Evolutionary conservation across 495 filamentous ascomycete species (phyloP).

Genomic region (Rhypophila decipiens): DNA sequence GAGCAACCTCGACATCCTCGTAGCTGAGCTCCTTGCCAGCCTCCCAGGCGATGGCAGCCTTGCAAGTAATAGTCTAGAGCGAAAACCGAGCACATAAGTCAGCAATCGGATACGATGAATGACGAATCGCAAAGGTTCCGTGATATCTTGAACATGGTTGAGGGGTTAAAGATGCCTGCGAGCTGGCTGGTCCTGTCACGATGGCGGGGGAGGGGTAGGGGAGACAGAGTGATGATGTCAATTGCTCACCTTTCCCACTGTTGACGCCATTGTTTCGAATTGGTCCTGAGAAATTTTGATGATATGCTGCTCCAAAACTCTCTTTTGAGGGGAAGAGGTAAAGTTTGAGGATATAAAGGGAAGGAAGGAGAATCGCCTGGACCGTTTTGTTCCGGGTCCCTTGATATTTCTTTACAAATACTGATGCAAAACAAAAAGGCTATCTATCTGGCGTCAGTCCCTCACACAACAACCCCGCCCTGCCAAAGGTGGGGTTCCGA

Average conservation of each 20-base stretch:
- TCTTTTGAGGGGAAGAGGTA: no score
- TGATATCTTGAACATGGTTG: not conserved
- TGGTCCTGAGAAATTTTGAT: not conserved
- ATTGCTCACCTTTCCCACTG: constrained; percentile 41
- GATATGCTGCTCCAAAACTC: no score
- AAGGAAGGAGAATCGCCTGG: not conserved
- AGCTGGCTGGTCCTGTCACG: no score
- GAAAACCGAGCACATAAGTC: not conserved
- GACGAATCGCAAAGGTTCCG: not conserved
- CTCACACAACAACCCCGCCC: not conserved
- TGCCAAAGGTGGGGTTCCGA: constrained; percentile 17
- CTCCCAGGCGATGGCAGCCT: constrained; percentile 96
- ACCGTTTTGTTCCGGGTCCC: not conserved
- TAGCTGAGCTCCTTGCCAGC: constrained; percentile 81
- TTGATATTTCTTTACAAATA: not conserved
- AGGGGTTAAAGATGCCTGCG: no score
- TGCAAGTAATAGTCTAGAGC: constrained; percentile 45
- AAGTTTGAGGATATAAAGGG: no score
- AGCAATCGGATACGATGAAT: constrained; percentile 5
- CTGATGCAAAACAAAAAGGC: constrained; percentile 5
- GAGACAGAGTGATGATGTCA: not conserved
- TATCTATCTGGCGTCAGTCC: not conserved
- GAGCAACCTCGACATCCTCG: constrained; percentile 86
- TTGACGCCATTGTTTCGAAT: constrained; percentile 35
- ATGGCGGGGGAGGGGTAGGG: no score